These are phyloP conservation scores for Ascosphaera acerosa DNA, from an alignment of 2,329 filamentous ascomycete species.

Conservation along the genomic window DNA sequence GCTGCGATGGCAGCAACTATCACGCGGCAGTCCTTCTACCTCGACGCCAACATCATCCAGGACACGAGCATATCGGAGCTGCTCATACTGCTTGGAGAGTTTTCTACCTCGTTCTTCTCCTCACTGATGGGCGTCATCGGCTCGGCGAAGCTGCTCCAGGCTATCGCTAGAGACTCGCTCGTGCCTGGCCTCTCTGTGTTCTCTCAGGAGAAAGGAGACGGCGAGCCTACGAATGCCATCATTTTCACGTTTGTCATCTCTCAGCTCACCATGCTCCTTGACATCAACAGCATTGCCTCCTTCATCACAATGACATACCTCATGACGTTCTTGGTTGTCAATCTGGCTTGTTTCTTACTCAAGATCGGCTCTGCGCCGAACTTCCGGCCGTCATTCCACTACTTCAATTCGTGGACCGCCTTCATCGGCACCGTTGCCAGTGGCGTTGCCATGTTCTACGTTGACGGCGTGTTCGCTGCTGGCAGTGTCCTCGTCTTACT, in stretches of 20 bases:
- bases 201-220: conserved; percentile 43
- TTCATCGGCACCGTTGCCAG: conserved; percentile 49
- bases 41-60: conserved; percentile 55
- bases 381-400: conserved; percentile 68
- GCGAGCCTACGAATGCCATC: conserved; percentile 55
- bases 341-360: conserved; percentile 62
- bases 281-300: conserved; percentile 71
- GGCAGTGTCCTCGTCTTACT: conserved; percentile 49
- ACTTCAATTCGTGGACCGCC: conserved; percentile 70
- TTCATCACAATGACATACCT: conserved; percentile 80
- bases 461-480: conserved; percentile 56
- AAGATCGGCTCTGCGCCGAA: conserved; percentile 76
- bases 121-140: conserved; percentile 71
- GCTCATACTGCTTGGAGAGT: conserved; percentile 55
- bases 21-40: conserved; percentile 45
- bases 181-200: conserved; percentile 53
- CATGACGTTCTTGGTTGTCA: conserved; percentile 79
- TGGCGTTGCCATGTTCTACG: conserved; percentile 68
- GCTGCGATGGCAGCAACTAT: conserved; percentile 54
- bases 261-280: conserved; percentile 55
- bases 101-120: conserved; percentile 63
- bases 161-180: conserved; percentile 52
- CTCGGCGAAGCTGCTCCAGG: conserved; percentile 62
- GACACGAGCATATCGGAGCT: conserved; percentile 48
- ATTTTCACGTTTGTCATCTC: conserved; percentile 49